Conservation (phyloP, 257 asterid genomes). For the Coffea eugenioides region DNA sequence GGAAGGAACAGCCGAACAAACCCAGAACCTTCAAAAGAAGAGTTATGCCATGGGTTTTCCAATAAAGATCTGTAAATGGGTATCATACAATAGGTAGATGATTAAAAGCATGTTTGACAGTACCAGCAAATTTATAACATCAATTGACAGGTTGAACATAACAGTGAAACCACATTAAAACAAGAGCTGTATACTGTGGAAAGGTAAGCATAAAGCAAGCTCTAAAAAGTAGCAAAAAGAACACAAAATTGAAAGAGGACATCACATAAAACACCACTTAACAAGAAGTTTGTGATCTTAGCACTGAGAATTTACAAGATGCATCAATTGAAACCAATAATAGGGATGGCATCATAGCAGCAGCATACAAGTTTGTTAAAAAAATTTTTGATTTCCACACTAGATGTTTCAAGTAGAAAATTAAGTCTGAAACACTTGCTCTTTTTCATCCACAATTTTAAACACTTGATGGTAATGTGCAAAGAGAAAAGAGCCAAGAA, state of each 20-base stretch:
- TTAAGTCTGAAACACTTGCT: background rate
- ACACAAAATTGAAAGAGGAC: background rate
- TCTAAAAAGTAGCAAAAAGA: background rate
- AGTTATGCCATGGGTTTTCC: constrained; percentile 98
- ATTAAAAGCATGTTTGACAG: background rate
- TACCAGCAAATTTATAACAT: constrained; percentile 1
- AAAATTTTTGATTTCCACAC: background rate
- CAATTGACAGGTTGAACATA: background rate
- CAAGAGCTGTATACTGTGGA: background rate
- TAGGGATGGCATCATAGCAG: background rate
- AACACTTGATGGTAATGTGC: background rate
- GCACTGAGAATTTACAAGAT: background rate
- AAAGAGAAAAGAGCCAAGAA: background rate
- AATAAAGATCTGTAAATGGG: constrained; percentile 65
- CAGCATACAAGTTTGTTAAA: background rate
- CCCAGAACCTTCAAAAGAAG: constrained; percentile 96
- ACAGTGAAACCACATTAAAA: background rate
- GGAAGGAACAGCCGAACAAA: constrained; percentile 92
- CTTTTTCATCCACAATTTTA: too few relatives aligned
- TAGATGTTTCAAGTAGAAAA: background rate
- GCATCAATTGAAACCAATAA: background rate
- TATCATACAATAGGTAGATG: constrained; percentile 19
- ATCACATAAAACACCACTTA: background rate
- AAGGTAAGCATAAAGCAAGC: background rate
- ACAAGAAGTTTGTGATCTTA: constrained; percentile 3